Base-by-base conservation (phyloP, 345 rosid genomes). In the Brassica incana region DNA sequence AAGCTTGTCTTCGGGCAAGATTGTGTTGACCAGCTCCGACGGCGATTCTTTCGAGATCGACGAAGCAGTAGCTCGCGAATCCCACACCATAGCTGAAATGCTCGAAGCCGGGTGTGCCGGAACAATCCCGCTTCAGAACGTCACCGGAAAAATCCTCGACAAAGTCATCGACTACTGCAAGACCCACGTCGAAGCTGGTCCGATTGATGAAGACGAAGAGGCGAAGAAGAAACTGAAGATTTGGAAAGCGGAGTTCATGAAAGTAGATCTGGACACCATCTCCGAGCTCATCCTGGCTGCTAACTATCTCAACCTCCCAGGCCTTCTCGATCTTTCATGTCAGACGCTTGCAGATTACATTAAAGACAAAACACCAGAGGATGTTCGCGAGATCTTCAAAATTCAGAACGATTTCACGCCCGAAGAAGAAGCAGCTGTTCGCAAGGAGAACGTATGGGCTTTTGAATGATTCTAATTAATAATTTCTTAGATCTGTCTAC, bases 391-490 rank as follows among this genome's bases (percentile, higher is more conserved):
- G 83, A 71, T 82, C 1, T 89, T 92, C 69, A 79, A 80, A 71
- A 79, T 88, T 66, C 61, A 76, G 83, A 88, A 88, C 11, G 93
- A 88, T 78, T 88, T 72, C 75, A 81, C 92, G 0, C 60, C 85
- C 0, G 92, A 88, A 18, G 93, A 92, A 71, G 97, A 92, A 62
- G 87, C 65, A 9, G 87, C 76, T 38, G 76, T 86, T 66, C 87
- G 93, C 18, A 79, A 86, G 70, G 90, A 87, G 71, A 83, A 86
- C 75, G 84, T 38, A 35, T 92, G 97, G 95, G 90, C 90, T 18
- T 92, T 92, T 60, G 83, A 86, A 65, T 87, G 84, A 30, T 64
- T 18, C 25, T 58, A 58, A 3, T 0, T 58, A 56, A 8, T 56
- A 56, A 6, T 48, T 16, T 15, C 25, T 58, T 58, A 8, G 29